phyloP scores from a whole-genome alignment of 202 grass and related monocot genomes.

The Panicum virgatum region DNA sequence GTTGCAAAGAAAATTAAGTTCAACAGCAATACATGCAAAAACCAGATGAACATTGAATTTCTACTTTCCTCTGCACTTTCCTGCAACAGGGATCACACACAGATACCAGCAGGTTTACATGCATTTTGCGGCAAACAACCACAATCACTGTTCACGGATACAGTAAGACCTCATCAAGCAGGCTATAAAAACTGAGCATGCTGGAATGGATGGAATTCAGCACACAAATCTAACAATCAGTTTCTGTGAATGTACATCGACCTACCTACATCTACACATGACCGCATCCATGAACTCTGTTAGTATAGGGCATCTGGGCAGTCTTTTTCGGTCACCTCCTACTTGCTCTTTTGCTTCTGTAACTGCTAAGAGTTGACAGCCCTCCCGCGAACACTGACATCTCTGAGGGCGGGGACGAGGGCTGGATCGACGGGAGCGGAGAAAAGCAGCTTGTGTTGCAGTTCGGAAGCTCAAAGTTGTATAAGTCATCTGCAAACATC shows the following conservation, averaged over 20 bases:
- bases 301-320: conserved; percentile 20
- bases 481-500: conserved; percentile 46
- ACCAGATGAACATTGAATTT: conserved; percentile 17
- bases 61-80: not conserved
- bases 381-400: conserved; percentile 68
- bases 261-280: conserved; percentile 39
- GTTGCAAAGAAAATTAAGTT: not conserved
- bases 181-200: conserved; percentile 55
- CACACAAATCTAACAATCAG: conserved; percentile 44
- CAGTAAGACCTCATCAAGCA: conserved; percentile 51
- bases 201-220: conserved; percentile 37
- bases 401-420: conserved; percentile 42
- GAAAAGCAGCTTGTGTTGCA: conserved; percentile 45
- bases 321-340: conserved; percentile 26
- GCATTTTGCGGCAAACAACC: conserved; percentile 21
- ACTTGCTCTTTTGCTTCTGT: conserved; percentile 52
- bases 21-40: not conserved
- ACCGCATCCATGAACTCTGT: conserved; percentile 37
- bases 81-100: conserved; percentile 4
- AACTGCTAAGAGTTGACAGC: conserved; percentile 54
- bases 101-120: conserved; percentile 2
- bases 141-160: not conserved
- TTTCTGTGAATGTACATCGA: conserved; percentile 54
- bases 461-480: conserved; percentile 48
- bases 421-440: conserved; percentile 41